Percentiles rank a stretch among this genome's conserved stretches.
Conservation (phyloP, 2,329 filamentous ascomycete genomes). For the Hymenoscyphus occultus region DNA sequence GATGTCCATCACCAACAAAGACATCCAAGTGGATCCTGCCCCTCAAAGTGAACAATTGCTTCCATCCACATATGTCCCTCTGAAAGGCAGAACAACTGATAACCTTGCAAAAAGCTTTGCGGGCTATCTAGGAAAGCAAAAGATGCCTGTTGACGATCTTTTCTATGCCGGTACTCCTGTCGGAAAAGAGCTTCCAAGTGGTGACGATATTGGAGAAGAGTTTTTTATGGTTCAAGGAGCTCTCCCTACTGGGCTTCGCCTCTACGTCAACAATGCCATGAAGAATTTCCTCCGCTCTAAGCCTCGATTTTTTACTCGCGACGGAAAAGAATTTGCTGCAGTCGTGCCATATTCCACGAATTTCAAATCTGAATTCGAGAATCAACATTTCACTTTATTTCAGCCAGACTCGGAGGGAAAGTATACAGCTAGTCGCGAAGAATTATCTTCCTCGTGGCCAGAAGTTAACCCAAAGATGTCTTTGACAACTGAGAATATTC, state of each 20-base stretch:
- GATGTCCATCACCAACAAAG: neutral
- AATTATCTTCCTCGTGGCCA: slow-evolving; percentile 32
- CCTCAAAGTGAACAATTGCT: neutral
- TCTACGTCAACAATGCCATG: slow-evolving; percentile 44
- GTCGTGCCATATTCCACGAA: slow-evolving; percentile 31
- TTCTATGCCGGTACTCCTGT: slow-evolving; percentile 39
- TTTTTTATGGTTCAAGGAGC: slow-evolving; percentile 23
- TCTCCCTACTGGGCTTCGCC: slow-evolving; percentile 44
- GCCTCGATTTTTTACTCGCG: slow-evolving; percentile 19
- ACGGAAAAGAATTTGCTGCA: slow-evolving; percentile 24
- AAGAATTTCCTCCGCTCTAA: slow-evolving; percentile 40
- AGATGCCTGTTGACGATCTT: slow-evolving; percentile 39
- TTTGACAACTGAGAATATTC: neutral
- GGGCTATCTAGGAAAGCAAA: slow-evolving; percentile 40
- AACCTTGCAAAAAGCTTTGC: slow-evolving; percentile 13
- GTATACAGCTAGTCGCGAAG: slow-evolving; percentile 28
- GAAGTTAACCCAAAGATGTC: slow-evolving; percentile 26
- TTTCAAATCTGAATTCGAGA: slow-evolving; percentile 27
- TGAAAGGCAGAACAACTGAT: slow-evolving; percentile 7
- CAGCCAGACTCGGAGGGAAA: slow-evolving; percentile 19
- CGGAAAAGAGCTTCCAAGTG: slow-evolving; percentile 31
- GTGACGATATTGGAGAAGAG: slow-evolving; percentile 25
- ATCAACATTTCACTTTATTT: slow-evolving; percentile 37
- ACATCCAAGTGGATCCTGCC: neutral
- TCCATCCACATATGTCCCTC: neutral